phyloP scores from a whole-genome alignment of 768 basidiomycete genomes.

The Albatrellus ellisii region DNA sequence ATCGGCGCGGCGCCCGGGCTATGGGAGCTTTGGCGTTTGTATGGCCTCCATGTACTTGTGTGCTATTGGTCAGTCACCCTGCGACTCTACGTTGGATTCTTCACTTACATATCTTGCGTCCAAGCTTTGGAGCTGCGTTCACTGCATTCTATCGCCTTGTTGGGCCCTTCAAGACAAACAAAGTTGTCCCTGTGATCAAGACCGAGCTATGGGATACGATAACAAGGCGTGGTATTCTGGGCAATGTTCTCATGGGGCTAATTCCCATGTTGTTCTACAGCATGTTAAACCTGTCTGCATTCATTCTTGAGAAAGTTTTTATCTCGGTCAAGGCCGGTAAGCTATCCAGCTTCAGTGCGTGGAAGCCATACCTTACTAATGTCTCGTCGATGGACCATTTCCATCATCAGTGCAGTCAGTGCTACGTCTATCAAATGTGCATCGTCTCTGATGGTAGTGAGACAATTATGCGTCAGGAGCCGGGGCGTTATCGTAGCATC shows the following conservation, averaged over 20 bases:
- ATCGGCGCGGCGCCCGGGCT: constrained; percentile 41
- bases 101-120: not conserved
- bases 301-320: constrained; percentile 13
- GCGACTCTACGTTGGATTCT: not conserved
- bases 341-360: too few species aligned
- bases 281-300: constrained; percentile 17
- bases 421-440: too few species aligned
- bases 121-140: constrained; percentile 45
- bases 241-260: constrained; percentile 46
- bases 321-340: too few species aligned
- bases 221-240: constrained; percentile 35
- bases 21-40: constrained; percentile 29
- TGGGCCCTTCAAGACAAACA: constrained; percentile 33
- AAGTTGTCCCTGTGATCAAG: constrained; percentile 31
- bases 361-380: too few species aligned
- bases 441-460: too few species aligned
- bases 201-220: constrained; percentile 53
- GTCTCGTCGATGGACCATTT: too few species aligned
- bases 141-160: constrained; percentile 43
- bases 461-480: too few species aligned
- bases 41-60: constrained; percentile 36
- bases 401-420: too few species aligned
- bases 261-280: constrained; percentile 37
- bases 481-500: too few species aligned
- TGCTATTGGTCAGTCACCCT: constrained; percentile 35